Evolutionary conservation across 2,329 filamentous ascomycete genomes (phyloP).

Genomic region (Aspergillus hiratsukae): DNA sequence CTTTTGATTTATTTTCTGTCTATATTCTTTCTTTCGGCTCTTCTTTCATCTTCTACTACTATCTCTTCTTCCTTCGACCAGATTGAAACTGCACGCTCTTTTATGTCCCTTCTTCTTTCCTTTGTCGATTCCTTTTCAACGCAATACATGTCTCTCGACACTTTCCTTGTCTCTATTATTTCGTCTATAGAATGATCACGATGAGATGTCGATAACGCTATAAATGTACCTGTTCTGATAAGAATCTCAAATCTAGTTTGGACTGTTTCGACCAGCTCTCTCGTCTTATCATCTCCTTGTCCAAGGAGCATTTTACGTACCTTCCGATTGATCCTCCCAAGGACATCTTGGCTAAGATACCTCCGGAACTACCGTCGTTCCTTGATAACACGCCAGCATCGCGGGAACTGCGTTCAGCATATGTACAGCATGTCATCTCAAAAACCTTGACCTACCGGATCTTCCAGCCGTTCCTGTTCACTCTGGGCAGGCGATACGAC

Average conservation of each 20-base stretch:
- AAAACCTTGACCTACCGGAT: slow-evolving; percentile 53
- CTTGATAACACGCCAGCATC: slow-evolving; percentile 50
- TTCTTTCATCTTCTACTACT: slow-evolving; percentile 9
- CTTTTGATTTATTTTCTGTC: slow-evolving; percentile 4
- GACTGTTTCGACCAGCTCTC: slow-evolving; percentile 50
- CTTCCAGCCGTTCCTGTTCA: slow-evolving; percentile 57
- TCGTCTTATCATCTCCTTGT: slow-evolving; percentile 49
- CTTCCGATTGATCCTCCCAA: slow-evolving; percentile 48
- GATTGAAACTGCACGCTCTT: neutral
- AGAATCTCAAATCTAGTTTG: slow-evolving; percentile 40
- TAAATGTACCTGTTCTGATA: slow-evolving; percentile 43
- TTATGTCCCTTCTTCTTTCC: slow-evolving; percentile 11
- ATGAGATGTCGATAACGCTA: slow-evolving; percentile 30
- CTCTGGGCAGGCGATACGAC: slow-evolving; percentile 50
- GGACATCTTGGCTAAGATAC: slow-evolving; percentile 49
- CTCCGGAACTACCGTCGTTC: slow-evolving; percentile 51
- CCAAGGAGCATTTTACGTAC: slow-evolving; percentile 49
- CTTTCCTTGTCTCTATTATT: slow-evolving; percentile 13
- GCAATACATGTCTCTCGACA: slow-evolving; percentile 6
- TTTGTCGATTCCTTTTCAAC: slow-evolving; percentile 1
- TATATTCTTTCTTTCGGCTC: slow-evolving; percentile 5
- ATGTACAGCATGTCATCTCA: slow-evolving; percentile 53
- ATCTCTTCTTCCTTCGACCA: slow-evolving; percentile 1
- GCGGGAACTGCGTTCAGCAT: slow-evolving; percentile 50
- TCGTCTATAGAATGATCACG: slow-evolving; percentile 18